phyloP scores from a whole-genome alignment of 2,329 filamentous ascomycete species.

The Fusarium globosum region DNA sequence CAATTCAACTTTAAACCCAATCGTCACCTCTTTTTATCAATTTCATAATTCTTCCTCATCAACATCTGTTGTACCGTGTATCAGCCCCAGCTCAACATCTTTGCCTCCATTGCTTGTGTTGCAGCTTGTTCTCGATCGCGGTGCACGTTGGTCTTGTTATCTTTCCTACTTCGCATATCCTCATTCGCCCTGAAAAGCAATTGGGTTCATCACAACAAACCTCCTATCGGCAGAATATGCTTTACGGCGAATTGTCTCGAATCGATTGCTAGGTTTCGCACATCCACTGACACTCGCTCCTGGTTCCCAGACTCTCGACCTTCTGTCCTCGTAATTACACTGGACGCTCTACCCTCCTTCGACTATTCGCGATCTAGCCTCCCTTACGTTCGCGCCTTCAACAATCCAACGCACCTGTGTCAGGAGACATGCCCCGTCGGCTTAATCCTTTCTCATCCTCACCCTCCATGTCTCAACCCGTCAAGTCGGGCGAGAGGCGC shows the following conservation, averaged over 20 bases:
- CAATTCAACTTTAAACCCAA: conserved; percentile 37
- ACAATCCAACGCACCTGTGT: conserved; percentile 26
- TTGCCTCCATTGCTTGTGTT: conserved; percentile 24
- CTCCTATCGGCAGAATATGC: conserved; percentile 31
- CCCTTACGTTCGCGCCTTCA: conserved; percentile 15
- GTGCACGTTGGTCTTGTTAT: conserved; percentile 17
- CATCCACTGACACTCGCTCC: conserved; percentile 24
- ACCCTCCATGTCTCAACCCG: conserved; percentile 59
- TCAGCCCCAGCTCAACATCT: conserved; percentile 20
- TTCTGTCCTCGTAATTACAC: neutral
- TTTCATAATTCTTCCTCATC: conserved; percentile 33
- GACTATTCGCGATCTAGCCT: conserved; percentile 12
- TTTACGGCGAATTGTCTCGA: conserved; percentile 21
- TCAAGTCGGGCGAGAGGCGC: conserved; percentile 66
- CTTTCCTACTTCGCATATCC: neutral
- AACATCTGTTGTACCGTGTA: conserved; percentile 30
- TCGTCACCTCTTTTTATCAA: conserved; percentile 25
- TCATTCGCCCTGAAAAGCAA: conserved; percentile 8
- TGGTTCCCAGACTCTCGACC: conserved; percentile 12
- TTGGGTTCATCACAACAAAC: conserved; percentile 3
- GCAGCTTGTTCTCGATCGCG: conserved; percentile 13
- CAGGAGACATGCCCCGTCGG: conserved; percentile 68
- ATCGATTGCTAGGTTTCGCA: conserved; percentile 15
- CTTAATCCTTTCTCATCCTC: conserved; percentile 67
- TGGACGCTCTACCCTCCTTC: conserved; percentile 11